Conservation (phyloP, 306 rosid genomes). For the Mimosa pudica region DNA sequence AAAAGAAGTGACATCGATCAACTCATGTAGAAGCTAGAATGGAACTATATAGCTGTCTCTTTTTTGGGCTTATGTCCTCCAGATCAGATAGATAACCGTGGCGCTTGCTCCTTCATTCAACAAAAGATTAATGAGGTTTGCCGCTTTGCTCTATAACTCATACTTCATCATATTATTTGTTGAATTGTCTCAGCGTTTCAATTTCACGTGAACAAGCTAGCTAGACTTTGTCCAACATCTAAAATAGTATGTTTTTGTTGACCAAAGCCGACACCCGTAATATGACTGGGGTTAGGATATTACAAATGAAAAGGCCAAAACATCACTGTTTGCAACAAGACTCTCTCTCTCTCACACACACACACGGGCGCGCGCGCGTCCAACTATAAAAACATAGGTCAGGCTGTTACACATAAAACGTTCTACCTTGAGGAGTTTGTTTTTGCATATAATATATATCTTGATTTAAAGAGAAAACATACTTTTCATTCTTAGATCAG, state of each 20-base stretch:
- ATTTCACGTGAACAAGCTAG: background rate
- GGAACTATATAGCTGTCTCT: no score
- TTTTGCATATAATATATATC: background rate
- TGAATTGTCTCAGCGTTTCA: background rate
- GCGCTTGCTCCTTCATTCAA: no score
- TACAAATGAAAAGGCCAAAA: no score
- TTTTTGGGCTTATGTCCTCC: no score
- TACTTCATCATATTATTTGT: background rate
- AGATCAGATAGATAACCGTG: no score
- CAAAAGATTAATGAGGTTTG: no score
- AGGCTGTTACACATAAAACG: background rate
- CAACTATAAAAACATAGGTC: no score
- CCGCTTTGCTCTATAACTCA: background rate
- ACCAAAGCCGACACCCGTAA: background rate
- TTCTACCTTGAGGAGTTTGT: no score
- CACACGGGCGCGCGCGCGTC: no score
- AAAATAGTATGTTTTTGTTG: background rate
- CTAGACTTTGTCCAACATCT: background rate
- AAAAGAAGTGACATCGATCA: background rate
- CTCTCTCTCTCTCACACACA: no score
- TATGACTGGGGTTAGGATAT: background rate
- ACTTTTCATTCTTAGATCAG: background rate
- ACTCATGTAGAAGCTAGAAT: background rate
- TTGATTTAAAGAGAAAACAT: background rate
- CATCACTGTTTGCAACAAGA: no score